Conservation (phyloP, 805 yeast species). For the Schizosaccharomyces cryophilus region DNA sequence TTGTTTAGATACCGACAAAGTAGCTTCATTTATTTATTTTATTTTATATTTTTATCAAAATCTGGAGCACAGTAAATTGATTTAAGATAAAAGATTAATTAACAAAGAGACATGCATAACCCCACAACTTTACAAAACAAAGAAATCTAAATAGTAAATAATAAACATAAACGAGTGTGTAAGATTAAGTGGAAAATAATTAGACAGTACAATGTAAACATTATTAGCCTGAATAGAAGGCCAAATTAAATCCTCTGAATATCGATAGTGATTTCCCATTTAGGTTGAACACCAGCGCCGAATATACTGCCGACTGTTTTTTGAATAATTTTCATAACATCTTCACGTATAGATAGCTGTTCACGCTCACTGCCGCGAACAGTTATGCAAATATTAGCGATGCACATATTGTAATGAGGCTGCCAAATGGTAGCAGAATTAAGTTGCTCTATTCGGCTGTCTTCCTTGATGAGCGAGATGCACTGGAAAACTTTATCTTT, state of each 20-base stretch:
- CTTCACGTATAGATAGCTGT: not conserved
- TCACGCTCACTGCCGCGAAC: not conserved
- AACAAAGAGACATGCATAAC: not conserved
- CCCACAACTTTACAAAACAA: too few species aligned
- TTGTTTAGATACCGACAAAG: too few species aligned
- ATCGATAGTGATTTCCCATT: not conserved
- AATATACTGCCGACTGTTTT: not conserved
- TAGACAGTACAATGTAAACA: too few species aligned
- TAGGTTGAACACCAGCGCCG: not conserved
- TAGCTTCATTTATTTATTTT: too few species aligned
- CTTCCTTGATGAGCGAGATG: not conserved
- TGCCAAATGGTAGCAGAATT: not conserved
- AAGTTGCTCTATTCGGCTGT: not conserved
- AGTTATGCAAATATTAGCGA: not conserved
- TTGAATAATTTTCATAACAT: not conserved
- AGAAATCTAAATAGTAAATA: not conserved
- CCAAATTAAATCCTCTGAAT: not conserved
- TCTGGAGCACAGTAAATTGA: too few species aligned
- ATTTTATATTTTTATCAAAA: too few species aligned
- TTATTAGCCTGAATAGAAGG: too few species aligned
- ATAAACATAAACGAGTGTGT: not conserved
- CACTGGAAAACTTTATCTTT: not conserved
- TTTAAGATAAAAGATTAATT: too few species aligned
- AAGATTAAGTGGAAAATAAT: not conserved
- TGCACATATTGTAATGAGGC: conserved; percentile 1